Base-by-base conservation (phyloP, 164 flowering plant species). In the Umbellularia californica region DNA sequence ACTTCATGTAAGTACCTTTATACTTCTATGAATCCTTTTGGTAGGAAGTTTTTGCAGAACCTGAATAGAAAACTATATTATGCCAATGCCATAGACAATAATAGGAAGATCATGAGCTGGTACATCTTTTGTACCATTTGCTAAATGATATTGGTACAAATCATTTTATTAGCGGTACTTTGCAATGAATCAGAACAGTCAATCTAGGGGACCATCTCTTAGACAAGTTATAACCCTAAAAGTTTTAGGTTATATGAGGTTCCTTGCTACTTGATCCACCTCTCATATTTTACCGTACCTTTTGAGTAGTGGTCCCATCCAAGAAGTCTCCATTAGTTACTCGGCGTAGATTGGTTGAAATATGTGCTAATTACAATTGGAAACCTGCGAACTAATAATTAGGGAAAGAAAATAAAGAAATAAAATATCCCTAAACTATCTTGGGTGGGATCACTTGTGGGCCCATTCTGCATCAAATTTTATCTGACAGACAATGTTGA, bases 1-100 rank as follows among this genome's bases (percentile, higher is more conserved):
- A 89, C 98, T 67, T 93, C 98, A 41, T 88, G 98, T 91, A 86
- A 91, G 92, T 19, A 20, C n/a, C 69, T 67, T 28, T 12, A 15
- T 6, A 7, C 5, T 55, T 55, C 17, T 55, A 20, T 55, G 60
- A 55, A 20, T 55, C 60, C 60, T 55, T 41, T 41, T 41, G 60
- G 20, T 14, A 55, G 20, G 15, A 55, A 55, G 60, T 19, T 55
- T 20, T 14, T 13, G 60, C 60, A 55, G n/a, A 55, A 15, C 5
- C n/a, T 55, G 20, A 20, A 55, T 14, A 3, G n/a, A 55, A 55
- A 55, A 55, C n/a, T 55, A 41, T 41, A 41, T 55, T 55, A 20
- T 55, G 19, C 13, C 13, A 55, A 35, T 35, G 47, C 47, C 47
- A 41, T 41, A 41, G 10, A 41, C 47, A 41, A 41, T 41, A 41